These are phyloP conservation scores for Trametes gibbosa DNA, from an alignment of 768 basidiomycete genomes.

Conservation along the genomic window DNA sequence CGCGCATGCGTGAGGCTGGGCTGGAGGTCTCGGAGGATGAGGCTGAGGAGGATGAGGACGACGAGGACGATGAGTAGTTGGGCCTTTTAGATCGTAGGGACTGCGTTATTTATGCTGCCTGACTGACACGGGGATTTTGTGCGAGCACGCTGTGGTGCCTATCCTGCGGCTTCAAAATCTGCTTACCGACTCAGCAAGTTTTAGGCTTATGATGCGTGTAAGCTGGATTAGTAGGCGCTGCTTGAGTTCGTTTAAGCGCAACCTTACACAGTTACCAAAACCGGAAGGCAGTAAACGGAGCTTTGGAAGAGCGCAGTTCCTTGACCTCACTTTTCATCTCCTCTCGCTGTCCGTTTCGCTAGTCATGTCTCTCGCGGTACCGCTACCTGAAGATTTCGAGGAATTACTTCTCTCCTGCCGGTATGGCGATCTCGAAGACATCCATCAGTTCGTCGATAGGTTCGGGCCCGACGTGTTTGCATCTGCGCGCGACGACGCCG, in stretches of 20 bases:
- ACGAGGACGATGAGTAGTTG: constrained; percentile 23
- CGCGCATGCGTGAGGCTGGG: constrained; percentile 64
- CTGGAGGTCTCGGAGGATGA: constrained; percentile 94
- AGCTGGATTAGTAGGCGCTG: no score
- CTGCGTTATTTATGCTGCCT: neutral
- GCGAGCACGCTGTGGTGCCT: neutral
- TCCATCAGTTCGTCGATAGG: constrained; percentile 58
- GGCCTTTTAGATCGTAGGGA: neutral
- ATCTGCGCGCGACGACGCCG: constrained; percentile 65
- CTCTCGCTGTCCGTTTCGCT: neutral
- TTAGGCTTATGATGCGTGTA: no score
- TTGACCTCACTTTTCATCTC: neutral
- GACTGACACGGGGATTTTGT: no score
- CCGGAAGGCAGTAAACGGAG: neutral
- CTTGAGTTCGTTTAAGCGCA: no score
- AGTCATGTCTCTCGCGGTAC: constrained; percentile 12
- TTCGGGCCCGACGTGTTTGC: constrained; percentile 53
- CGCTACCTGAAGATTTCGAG: constrained; percentile 48
- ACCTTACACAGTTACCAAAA: no score
- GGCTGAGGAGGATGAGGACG: constrained; percentile 59
- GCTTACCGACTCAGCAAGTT: no score
- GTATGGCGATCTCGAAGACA: constrained; percentile 84
- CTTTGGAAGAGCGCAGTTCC: neutral
- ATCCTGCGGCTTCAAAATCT: neutral
- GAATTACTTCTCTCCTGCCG: constrained; percentile 81